These are phyloP conservation scores for Serendipita vermifera DNA, from an alignment of 768 basidiomycete species.

Conservation along the genomic window DNA sequence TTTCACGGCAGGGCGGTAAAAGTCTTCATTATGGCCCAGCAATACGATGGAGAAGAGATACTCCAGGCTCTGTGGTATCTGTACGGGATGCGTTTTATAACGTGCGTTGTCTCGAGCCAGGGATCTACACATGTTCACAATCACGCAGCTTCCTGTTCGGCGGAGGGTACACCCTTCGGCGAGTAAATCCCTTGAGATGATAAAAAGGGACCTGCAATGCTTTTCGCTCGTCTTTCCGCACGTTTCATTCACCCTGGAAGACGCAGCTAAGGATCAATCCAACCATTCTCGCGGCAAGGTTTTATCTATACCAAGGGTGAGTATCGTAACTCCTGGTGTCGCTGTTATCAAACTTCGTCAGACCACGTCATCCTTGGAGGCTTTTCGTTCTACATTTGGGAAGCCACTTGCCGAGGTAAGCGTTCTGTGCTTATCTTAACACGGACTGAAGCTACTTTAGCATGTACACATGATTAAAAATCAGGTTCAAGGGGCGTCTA, in stretches of 20 bases:
- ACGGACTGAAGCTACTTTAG: slow-evolving; percentile 30
- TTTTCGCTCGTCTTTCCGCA: slow-evolving; percentile 60
- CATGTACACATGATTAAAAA: slow-evolving; percentile 53
- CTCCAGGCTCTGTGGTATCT: slow-evolving; percentile 65
- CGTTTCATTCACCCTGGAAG: slow-evolving; percentile 57
- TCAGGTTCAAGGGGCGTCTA: slow-evolving; percentile 34
- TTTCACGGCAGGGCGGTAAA: slow-evolving; percentile 50
- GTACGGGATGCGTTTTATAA: slow-evolving; percentile 86
- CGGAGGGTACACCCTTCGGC: slow-evolving; percentile 54
- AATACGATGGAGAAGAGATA: slow-evolving; percentile 58
- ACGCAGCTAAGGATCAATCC: slow-evolving; percentile 30
- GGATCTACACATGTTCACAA: slow-evolving; percentile 5
- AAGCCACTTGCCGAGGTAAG: slow-evolving; percentile 34
- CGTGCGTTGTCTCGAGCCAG: slow-evolving; percentile 31
- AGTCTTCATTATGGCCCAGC: slow-evolving; percentile 60
- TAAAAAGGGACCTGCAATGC: slow-evolving; percentile 58
- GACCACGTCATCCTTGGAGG: slow-evolving; percentile 49
- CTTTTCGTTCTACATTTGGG: slow-evolving; percentile 38
- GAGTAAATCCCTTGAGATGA: slow-evolving; percentile 45
- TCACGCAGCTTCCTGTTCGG: slow-evolving; percentile 60
- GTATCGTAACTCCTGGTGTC: not conserved
- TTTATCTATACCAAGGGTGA: slow-evolving; percentile 57
- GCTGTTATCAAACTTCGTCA: slow-evolving; percentile 21
- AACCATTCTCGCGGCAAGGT: slow-evolving; percentile 28
- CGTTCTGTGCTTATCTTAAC: slow-evolving; percentile 5